These are phyloP conservation scores for Toxoplasma gondii DNA, from an alignment of 169 alveolate genomes.

Conservation along the genomic window DNA sequence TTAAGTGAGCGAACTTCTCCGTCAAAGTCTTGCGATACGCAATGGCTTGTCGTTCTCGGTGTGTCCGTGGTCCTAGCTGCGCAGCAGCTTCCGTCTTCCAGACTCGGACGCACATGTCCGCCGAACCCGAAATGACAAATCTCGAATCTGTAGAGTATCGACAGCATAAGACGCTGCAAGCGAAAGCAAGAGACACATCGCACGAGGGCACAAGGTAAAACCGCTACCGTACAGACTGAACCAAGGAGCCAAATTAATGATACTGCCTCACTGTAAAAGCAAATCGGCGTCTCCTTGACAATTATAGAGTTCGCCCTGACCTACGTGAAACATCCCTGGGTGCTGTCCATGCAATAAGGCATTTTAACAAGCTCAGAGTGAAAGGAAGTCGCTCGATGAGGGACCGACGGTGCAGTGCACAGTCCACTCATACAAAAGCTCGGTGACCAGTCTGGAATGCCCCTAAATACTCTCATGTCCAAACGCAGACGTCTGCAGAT, in stretches of 20 bases:
- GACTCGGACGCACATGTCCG: conserved; percentile 96
- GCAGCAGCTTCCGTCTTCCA: conserved; percentile 95
- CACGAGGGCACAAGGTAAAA: too few species aligned
- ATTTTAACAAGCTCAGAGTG: too few species aligned
- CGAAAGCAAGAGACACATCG: background rate
- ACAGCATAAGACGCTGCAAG: conserved; percentile 83
- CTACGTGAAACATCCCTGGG: too few species aligned
- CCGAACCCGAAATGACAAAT: conserved; percentile 95
- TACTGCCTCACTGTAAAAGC: background rate
- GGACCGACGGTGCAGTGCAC: too few species aligned
- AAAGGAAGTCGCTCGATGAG: too few species aligned
- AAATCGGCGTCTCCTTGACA: too few species aligned
- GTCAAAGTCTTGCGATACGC: conserved; percentile 85
- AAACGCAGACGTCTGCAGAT: background rate
- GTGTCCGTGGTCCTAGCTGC: conserved; percentile 78
- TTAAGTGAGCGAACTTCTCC: conserved; percentile 82
- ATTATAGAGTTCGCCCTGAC: too few species aligned
- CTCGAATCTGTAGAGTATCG: conserved; percentile 94
- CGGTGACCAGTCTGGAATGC: too few species aligned
- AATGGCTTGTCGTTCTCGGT: conserved; percentile 84
- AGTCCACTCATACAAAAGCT: too few species aligned
- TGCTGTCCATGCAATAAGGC: too few species aligned
- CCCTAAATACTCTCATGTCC: too few species aligned
- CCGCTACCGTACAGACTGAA: too few species aligned
- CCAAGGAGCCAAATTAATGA: background rate